Evolutionary conservation across 164 flowering plant genomes (phyloP).

Genomic region (Akebia trifoliata): DNA sequence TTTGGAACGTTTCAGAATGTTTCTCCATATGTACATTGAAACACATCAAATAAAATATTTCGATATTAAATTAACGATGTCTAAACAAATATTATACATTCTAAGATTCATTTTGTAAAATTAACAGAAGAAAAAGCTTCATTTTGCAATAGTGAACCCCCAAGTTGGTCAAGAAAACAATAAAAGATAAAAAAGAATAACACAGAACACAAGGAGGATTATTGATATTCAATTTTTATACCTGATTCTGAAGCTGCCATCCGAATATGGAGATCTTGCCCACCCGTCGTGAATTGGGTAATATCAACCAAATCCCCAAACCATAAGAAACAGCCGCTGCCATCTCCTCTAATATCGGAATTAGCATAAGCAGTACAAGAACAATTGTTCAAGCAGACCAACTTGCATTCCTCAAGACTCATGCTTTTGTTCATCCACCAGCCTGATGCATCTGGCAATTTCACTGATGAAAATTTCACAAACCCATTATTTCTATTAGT

Average conservation of each 20-base stretch:
- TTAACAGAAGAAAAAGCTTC: too few relatives aligned
- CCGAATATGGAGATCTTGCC: slow-evolving; percentile 24
- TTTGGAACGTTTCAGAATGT: too few relatives aligned
- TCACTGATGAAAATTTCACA: slow-evolving; percentile 11
- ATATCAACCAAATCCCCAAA: slow-evolving; percentile 23
- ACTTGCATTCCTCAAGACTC: slow-evolving; percentile 21
- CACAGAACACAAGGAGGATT: too few relatives aligned
- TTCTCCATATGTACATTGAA: too few relatives aligned
- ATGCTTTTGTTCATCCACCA: slow-evolving; percentile 16
- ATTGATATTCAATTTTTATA: too few relatives aligned
- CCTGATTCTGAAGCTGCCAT: slow-evolving; percentile 25
- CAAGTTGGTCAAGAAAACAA: too few relatives aligned
- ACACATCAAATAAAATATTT: too few relatives aligned
- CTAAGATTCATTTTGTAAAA: too few relatives aligned
- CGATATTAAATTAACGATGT: too few relatives aligned
- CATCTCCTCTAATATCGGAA: slow-evolving; percentile 5
- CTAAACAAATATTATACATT: too few relatives aligned
- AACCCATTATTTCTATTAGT: slow-evolving; percentile 7
- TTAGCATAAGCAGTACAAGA: slow-evolving; percentile 31
- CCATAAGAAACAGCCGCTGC: slow-evolving; percentile 31
- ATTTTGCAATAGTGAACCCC: too few relatives aligned
- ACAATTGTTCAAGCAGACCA: slow-evolving; percentile 25
- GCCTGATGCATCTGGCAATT: slow-evolving; percentile 26
- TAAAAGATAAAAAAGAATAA: too few relatives aligned
- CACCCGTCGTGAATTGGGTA: slow-evolving; percentile 2